Evolutionary conservation across 2,329 filamentous ascomycete species (phyloP).

Genomic region (Diplodia seriata): DNA sequence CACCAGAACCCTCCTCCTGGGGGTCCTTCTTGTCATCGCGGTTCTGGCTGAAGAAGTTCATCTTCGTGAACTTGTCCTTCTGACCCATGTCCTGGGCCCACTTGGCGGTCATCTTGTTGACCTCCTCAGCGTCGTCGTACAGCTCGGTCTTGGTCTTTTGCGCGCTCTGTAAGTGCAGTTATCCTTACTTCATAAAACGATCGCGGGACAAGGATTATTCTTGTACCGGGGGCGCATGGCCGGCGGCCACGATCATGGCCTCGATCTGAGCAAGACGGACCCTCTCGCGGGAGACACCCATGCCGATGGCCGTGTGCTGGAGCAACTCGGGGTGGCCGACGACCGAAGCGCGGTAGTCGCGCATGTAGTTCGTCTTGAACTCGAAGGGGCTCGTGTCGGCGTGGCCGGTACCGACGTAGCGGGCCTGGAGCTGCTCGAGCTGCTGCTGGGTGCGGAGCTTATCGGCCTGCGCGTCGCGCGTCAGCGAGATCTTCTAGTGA

Average conservation of each 20-base stretch:
- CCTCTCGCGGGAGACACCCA: constrained; percentile 84
- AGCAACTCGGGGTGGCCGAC: constrained; percentile 88
- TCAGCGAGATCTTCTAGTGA: constrained; percentile 22
- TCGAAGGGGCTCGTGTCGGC: constrained; percentile 97
- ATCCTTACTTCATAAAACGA: neutral
- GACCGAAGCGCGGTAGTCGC: constrained; percentile 89
- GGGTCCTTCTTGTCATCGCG: neutral
- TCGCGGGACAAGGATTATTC: constrained; percentile 9
- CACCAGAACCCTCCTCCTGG: neutral
- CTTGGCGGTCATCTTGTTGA: neutral
- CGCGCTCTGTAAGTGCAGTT: neutral
- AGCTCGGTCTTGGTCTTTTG: neutral
- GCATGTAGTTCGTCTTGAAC: constrained; percentile 94
- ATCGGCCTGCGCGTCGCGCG: constrained; percentile 69
- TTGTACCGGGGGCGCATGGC: constrained; percentile 60
- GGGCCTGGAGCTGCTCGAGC: constrained; percentile 93
- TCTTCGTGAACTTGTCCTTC: neutral
- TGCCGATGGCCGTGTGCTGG: constrained; percentile 85
- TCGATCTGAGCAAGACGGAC: constrained; percentile 82
- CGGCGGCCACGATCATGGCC: constrained; percentile 70
- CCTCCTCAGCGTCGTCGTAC: neutral
- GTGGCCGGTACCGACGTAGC: constrained; percentile 94
- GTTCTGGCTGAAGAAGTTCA: neutral
- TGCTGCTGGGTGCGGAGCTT: constrained; percentile 98
- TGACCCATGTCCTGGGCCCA: neutral